Evolutionary conservation across 352 stramenopile genomes (phyloP), one percentile per base, ranked within the genome.

Genomic region (Phytophthora rubi): DNA sequence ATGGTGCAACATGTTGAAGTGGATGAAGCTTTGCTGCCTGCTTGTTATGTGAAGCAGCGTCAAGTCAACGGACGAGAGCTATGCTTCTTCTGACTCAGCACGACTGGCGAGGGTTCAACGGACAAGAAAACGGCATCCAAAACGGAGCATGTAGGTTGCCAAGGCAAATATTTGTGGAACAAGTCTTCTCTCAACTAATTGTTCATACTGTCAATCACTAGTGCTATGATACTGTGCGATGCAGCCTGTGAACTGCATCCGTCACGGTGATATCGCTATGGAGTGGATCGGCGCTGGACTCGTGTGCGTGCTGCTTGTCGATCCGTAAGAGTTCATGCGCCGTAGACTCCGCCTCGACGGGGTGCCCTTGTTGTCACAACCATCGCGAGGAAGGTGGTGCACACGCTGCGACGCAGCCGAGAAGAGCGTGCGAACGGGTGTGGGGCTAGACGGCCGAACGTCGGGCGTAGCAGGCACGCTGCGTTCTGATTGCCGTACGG

Each of bases 401-500:
- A 74, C 62, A 10, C 68, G 68, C 39, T 75, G 68, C 23, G 68
- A 71, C 1, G 62, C 55, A 6, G 63, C 53, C 1, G 68, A 75
- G 30, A 72, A 75, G 51, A 71, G 57, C 4, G 51, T 60, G 21
- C 57, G 68, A 28, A 71, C 35, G 4, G 62, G 68, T 6, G 80
- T 88, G 4, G 83, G 85, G 48, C 83, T 91, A 42, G 79, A 79
- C 4, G 85, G 76, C 37, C 18, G 63, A 9, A 71, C 70, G 3
- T 66, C 53, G n/a, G 65, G 65, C 13, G 65, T 71, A 18, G 54
- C 59, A 0, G 55, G 44, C 10, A 73, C 70, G 33, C 81, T 65
- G 53, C 81, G 76, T 45, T 95, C 87, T 0, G 85, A 90, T 63
- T 88, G 83, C n/a, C 73, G 66, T 7, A 93, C 85, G 13, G 87